These are phyloP conservation scores for Aspergillus sp. DNA, from an alignment of 2,329 filamentous ascomycete genomes.

Conservation along the genomic window DNA sequence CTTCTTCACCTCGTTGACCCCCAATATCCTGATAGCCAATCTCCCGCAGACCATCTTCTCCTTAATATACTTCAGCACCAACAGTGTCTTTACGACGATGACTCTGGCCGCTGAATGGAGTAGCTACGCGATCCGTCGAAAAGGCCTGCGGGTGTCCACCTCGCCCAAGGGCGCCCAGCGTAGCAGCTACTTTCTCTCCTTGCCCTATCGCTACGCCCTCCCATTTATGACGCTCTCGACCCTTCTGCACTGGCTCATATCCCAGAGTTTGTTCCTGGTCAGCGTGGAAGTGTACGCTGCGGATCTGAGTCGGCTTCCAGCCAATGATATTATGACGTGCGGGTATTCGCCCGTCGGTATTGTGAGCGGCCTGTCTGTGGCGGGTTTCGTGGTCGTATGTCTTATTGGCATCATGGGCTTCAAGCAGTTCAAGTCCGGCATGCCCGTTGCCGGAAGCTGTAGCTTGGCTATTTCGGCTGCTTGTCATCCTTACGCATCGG, in stretches of 20 bases:
- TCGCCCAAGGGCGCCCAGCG: constrained; percentile 35
- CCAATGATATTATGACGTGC: constrained; percentile 4
- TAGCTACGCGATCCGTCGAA: background rate
- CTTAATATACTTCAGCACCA: background rate
- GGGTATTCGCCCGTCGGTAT: constrained; percentile 9
- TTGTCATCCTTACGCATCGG: constrained; percentile 22
- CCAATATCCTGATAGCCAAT: background rate
- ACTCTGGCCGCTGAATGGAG: background rate
- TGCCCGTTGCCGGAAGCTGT: constrained; percentile 32
- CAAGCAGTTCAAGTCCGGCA: constrained; percentile 14
- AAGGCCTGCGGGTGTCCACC: constrained; percentile 5
- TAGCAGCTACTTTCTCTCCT: constrained; percentile 35
- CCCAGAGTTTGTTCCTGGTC: constrained; percentile 45
- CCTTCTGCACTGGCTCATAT: constrained; percentile 45
- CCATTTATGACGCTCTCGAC: constrained; percentile 34
- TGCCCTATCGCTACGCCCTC: constrained; percentile 26
- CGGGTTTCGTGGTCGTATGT: constrained; percentile 11
- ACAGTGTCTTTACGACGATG: background rate
- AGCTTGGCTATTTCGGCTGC: constrained; percentile 34
- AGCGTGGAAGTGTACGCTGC: constrained; percentile 25
- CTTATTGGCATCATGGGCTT: constrained; percentile 15
- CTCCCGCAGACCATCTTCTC: background rate
- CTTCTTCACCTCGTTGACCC: constrained; percentile 17
- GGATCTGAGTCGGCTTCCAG: background rate
- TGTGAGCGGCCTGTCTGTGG: constrained; percentile 14